Percentiles rank a stretch among this genome's conserved stretches.
Evolutionary conservation across 2,329 filamentous ascomycete species (phyloP).

Genomic region (Chaetomium sp.): DNA sequence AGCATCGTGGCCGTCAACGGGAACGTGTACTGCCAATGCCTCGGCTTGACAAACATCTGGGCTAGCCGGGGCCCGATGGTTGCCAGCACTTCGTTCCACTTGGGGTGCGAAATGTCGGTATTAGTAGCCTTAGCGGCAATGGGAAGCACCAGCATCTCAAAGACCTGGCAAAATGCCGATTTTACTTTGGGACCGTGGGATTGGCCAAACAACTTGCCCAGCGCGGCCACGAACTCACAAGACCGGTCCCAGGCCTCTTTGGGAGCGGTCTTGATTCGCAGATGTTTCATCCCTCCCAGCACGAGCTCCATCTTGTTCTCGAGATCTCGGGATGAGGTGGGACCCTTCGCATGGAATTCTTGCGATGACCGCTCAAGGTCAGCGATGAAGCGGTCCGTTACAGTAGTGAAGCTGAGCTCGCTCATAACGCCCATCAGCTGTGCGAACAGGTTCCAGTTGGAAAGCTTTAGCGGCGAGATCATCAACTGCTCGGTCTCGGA

Average conservation of each 20-base stretch:
- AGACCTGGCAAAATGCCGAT: conserved; percentile 86
- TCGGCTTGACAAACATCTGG: conserved; percentile 83
- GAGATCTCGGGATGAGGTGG: conserved; percentile 54
- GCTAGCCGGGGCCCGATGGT: conserved; percentile 70
- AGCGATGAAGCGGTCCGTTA: conserved; percentile 72
- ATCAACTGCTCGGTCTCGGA: conserved; percentile 76
- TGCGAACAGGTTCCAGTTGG: conserved; percentile 93
- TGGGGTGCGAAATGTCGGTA: conserved; percentile 69
- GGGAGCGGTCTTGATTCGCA: conserved; percentile 68
- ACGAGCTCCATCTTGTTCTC: conserved; percentile 83
- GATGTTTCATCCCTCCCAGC: conserved; percentile 83
- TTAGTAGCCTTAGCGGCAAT: conserved; percentile 74
- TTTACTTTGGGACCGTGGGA: conserved; percentile 88
- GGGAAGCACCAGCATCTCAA: conserved; percentile 79
- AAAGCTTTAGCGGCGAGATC: conserved; percentile 73
- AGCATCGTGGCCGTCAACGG: conserved; percentile 81
- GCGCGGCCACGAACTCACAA: conserved; percentile 77
- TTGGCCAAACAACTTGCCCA: conserved; percentile 76
- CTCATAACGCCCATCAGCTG: conserved; percentile 96
- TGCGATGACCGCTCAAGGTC: conserved; percentile 75
- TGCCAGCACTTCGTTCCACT: conserved; percentile 81
- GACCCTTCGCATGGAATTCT: conserved; percentile 65
- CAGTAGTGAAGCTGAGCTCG: conserved; percentile 78
- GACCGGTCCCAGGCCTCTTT: conserved; percentile 75
- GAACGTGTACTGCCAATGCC: conserved; percentile 86